phyloP scores from a whole-genome alignment of 148 eudicot species.

The Fallopia convolvulus region DNA sequence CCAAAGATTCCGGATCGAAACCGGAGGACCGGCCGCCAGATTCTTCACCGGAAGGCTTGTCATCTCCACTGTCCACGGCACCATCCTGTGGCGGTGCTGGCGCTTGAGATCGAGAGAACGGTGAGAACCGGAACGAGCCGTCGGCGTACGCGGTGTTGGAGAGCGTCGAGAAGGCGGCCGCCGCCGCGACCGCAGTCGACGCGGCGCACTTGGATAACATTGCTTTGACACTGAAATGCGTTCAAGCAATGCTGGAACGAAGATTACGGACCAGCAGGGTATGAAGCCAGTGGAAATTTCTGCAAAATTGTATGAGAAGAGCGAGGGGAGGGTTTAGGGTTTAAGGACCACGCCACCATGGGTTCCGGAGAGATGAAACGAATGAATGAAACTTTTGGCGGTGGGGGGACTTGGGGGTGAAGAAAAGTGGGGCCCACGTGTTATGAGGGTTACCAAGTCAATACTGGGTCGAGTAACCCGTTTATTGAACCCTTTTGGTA shows the following conservation, averaged over 20 bases:
- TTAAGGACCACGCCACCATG: neutral
- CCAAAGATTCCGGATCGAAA: constrained; percentile 67
- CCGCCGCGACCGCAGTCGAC: constrained; percentile 38
- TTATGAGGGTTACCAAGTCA: neutral
- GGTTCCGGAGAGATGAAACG: neutral
- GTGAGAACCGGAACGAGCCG: constrained; percentile 40
- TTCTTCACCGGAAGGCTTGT: constrained; percentile 35
- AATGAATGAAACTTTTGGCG: neutral
- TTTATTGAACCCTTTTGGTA: neutral
- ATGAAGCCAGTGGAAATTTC: neutral
- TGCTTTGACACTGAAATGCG: neutral
- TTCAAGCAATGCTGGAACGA: neutral
- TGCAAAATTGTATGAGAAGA: neutral
- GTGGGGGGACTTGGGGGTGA: neutral
- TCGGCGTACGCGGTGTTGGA: constrained; percentile 46
- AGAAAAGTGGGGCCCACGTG: neutral
- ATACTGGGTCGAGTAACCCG: neutral
- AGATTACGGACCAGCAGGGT: neutral
- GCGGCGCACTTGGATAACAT: constrained; percentile 4
- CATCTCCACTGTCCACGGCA: constrained; percentile 10
- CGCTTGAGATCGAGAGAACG: constrained; percentile 33
- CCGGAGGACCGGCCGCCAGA: constrained; percentile 32
- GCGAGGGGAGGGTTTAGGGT: constrained; percentile 9
- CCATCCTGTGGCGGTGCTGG: constrained; percentile 18
- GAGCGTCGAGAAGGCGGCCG: constrained; percentile 29